These are phyloP conservation scores for Reutealis trisperma DNA, from an alignment of 345 rosid species.

Conservation along the genomic window DNA sequence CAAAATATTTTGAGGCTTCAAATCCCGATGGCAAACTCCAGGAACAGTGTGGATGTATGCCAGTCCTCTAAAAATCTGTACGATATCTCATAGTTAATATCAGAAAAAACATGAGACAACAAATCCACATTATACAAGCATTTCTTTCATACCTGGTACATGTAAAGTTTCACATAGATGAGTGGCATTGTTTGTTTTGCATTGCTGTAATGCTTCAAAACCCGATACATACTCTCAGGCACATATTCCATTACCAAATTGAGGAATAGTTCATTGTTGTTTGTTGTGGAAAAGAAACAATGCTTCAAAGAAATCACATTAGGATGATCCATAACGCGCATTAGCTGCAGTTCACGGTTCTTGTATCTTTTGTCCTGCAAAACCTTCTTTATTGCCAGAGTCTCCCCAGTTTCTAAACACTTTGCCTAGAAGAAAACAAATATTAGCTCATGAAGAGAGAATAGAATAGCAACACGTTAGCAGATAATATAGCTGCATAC, in stretches of 20 bases:
- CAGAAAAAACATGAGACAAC: not conserved
- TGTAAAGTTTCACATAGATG: conserved; percentile 78
- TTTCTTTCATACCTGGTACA: conserved; percentile 59
- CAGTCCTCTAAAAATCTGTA: conserved; percentile 78
- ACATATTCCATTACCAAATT: conserved; percentile 94
- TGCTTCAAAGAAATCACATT: conserved; percentile 86
- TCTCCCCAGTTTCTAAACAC: conserved; percentile 86
- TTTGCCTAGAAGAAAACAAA: conserved; percentile 47
- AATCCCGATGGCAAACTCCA: conserved; percentile 85
- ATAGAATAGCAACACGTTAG: not conserved
- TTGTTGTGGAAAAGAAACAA: conserved; percentile 85
- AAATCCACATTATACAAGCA: conserved; percentile 6
- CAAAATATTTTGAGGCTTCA: conserved; percentile 91
- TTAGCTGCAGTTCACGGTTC: conserved; percentile 77
- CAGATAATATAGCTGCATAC: conserved; percentile 19
- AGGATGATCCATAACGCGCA: conserved; percentile 73
- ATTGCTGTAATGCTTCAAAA: conserved; percentile 76
- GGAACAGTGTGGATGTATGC: conserved; percentile 79
- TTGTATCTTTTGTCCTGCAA: conserved; percentile 84
- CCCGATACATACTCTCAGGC: conserved; percentile 83
- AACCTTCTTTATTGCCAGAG: conserved; percentile 85
- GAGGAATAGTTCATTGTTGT: conserved; percentile 76
- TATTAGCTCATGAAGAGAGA: not conserved
- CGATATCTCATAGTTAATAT: conserved; percentile 12
- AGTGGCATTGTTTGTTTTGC: conserved; percentile 86